These are phyloP conservation scores for Symbiodinium pilosum DNA, from an alignment of 73 alveolate species.

Conservation along the genomic window DNA sequence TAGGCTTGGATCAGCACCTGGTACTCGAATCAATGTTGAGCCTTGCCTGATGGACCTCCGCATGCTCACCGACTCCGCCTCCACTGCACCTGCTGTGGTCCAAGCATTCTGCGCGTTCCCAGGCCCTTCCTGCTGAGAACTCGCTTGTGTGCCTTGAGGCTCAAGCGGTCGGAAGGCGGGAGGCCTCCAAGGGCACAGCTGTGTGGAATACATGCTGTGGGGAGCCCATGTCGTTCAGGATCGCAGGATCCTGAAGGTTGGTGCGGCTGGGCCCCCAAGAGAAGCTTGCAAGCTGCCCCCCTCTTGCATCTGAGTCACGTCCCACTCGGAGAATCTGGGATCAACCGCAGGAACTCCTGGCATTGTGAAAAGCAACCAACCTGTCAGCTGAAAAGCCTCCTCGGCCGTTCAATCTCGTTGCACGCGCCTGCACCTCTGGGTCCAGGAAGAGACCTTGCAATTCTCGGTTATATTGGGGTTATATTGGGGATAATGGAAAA, in stretches of 20 bases:
- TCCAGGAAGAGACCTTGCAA: not conserved
- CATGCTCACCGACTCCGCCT: not conserved
- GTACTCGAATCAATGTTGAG: no score
- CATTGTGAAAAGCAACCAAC: no score
- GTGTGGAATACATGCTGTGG: no score
- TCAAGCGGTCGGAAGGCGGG: slow-evolving; percentile 9
- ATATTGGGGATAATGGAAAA: no score
- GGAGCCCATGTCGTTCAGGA: no score
- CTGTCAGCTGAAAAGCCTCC: not conserved
- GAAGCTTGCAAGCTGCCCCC: not conserved
- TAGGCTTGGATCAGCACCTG: no score
- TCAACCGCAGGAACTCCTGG: not conserved
- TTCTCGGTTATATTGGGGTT: no score
- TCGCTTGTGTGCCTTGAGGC: not conserved
- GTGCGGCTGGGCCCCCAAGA: no score
- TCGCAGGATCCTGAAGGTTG: no score
- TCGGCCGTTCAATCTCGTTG: not conserved
- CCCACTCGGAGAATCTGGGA: not conserved
- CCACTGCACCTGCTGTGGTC: not conserved
- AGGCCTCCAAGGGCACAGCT: no score
- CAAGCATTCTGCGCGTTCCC: not conserved
- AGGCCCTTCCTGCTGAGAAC: no score
- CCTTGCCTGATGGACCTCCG: slow-evolving; percentile 3
- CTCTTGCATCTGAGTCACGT: not conserved
- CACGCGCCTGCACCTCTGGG: not conserved